These are phyloP conservation scores for Sonneratia alba DNA, from an alignment of 345 rosid species.

Conservation along the genomic window DNA sequence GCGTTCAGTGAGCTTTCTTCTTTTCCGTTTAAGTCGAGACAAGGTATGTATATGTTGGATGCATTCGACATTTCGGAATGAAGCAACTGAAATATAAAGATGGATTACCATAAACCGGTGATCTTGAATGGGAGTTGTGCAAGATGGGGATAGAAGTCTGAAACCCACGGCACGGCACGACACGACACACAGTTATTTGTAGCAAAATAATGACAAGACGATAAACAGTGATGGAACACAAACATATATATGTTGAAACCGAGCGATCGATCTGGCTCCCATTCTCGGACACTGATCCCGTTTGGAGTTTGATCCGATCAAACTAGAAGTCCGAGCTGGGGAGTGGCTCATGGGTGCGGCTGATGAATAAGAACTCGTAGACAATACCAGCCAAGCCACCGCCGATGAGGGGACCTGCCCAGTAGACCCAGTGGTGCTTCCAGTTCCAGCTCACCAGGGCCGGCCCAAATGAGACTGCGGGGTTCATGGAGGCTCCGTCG, in stretches of 20 bases:
- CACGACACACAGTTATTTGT: neutral
- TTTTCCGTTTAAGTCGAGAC: too few species aligned
- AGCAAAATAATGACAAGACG: neutral
- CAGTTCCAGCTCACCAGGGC: constrained; percentile 10
- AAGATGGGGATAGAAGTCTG: neutral
- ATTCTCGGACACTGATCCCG: neutral
- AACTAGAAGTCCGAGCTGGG: constrained; percentile 3
- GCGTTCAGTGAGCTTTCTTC: too few species aligned
- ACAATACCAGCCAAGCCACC: constrained; percentile 14
- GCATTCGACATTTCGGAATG: too few species aligned
- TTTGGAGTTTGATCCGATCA: neutral
- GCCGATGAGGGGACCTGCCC: constrained; percentile 11
- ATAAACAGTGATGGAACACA: neutral
- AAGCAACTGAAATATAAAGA: too few species aligned
- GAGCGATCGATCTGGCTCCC: neutral
- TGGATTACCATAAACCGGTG: too few species aligned
- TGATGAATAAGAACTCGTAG: constrained; percentile 10
- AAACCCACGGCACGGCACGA: neutral
- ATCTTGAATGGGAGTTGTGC: neutral
- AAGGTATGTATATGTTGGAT: neutral
- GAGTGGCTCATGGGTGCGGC: constrained; percentile 8
- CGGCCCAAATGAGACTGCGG: constrained; percentile 6
- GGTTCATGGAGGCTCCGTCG: constrained; percentile 8
- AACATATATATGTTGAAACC: neutral
- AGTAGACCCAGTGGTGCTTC: constrained; percentile 14